Evolutionary conservation across 345 rosid genomes (phyloP).

Genomic region (Dipteronia dyeriana): DNA sequence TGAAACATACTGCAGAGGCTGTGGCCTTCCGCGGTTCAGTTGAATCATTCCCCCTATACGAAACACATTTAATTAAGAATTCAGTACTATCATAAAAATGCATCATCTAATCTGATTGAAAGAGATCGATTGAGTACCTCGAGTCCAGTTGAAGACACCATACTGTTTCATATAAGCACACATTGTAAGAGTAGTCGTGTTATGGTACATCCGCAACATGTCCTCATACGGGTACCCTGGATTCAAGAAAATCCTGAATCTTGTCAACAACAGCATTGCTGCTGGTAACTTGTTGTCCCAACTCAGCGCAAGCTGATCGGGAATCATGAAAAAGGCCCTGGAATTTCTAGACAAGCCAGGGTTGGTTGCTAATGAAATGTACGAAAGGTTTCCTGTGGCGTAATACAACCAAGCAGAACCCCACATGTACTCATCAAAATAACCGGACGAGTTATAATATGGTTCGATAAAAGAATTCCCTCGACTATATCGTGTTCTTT

Average conservation of each 20-base stretch:
- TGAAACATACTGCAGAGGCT: slow-evolving; percentile 64
- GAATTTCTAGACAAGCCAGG: slow-evolving; percentile 57
- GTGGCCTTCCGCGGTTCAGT: slow-evolving; percentile 56
- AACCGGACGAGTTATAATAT: slow-evolving; percentile 74
- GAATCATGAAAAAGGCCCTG: slow-evolving; percentile 48
- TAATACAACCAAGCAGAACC: slow-evolving; percentile 79
- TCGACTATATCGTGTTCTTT: slow-evolving; percentile 41
- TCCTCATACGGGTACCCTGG: slow-evolving; percentile 90
- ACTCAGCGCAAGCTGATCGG: slow-evolving; percentile 39
- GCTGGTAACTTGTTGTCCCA: slow-evolving; percentile 95
- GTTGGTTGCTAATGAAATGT: slow-evolving; percentile 58
- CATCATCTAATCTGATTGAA: background rate
- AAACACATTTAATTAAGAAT: slow-evolving; percentile 26
- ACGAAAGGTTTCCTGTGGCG: slow-evolving; percentile 74
- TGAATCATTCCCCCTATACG: slow-evolving; percentile 65
- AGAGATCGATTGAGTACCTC: background rate
- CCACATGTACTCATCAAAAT: slow-evolving; percentile 88
- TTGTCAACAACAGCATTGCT: slow-evolving; percentile 79
- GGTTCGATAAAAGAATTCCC: slow-evolving; percentile 48
- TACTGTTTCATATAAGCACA: slow-evolving; percentile 58
- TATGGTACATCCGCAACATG: slow-evolving; percentile 71
- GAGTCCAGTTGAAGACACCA: slow-evolving; percentile 51
- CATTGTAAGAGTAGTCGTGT: slow-evolving; percentile 67
- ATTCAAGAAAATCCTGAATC: slow-evolving; percentile 67
- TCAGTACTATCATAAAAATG: background rate